These are phyloP conservation scores for Vitis hybrid DNA, from an alignment of 177 flowering plant species.

Conservation along the genomic window DNA sequence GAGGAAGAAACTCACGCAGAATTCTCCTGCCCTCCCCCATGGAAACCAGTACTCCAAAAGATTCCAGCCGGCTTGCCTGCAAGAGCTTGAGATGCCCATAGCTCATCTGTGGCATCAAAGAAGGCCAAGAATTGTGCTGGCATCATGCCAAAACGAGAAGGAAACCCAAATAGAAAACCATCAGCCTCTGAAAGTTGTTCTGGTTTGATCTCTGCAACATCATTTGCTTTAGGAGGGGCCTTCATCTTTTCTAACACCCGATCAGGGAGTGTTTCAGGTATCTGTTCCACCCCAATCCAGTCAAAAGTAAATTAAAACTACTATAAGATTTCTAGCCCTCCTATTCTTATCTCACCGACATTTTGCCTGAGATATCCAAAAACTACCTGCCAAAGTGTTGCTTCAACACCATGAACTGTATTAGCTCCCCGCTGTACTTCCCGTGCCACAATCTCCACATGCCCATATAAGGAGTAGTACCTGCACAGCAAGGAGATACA, in stretches of 20 bases:
- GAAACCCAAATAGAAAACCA: constrained; percentile 86
- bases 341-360: background rate
- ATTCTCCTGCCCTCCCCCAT: constrained; percentile 94
- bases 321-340: background rate
- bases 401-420: constrained; percentile 74
- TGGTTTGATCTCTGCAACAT: constrained; percentile 66
- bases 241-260: constrained; percentile 71
- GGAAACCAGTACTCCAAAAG: constrained; percentile 97
- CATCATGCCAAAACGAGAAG: constrained; percentile 94
- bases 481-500: constrained; percentile 25
- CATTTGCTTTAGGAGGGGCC: constrained; percentile 64
- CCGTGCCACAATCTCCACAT: constrained; percentile 76
- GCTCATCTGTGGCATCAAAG: constrained; percentile 61
- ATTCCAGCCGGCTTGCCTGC: constrained; percentile 97
- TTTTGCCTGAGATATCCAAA: background rate
- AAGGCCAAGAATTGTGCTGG: constrained; percentile 78
- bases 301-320: background rate
- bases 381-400: constrained; percentile 84
- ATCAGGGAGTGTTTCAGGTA: constrained; percentile 79
- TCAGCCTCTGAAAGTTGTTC: constrained; percentile 81
- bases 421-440: constrained; percentile 74
- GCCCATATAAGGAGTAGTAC: constrained; percentile 75
- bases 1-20: constrained; percentile 56
- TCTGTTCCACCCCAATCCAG: constrained; percentile 32
- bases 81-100: constrained; percentile 72